Conservation (phyloP, 805 yeast species). For the Candida odintsovae region DNA sequence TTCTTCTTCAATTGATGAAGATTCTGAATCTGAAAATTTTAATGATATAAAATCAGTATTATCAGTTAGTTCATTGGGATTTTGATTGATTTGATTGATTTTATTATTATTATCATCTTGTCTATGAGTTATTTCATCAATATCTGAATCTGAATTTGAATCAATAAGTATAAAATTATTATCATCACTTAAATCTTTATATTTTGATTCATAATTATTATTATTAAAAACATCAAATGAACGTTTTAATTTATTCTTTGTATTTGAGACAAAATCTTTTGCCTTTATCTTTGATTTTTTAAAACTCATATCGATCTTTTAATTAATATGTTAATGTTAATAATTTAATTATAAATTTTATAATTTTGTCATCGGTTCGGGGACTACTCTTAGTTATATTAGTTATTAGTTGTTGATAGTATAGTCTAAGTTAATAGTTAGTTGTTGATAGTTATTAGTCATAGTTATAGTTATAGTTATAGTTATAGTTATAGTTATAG, state of each 20-base stretch:
- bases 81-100: neutral
- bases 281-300: constrained; percentile 6
- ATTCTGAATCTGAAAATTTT: constrained; percentile 27
- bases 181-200: constrained; percentile 7
- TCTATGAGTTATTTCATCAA: too few species aligned
- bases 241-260: constrained; percentile 12
- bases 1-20: constrained; percentile 22
- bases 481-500: too few species aligned
- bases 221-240: constrained; percentile 18
- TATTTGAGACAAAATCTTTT: constrained; percentile 7
- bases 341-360: too few species aligned
- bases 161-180: too few species aligned
- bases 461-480: too few species aligned
- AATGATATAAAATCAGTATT: constrained; percentile 39
- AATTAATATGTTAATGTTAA: too few species aligned
- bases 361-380: too few species aligned
- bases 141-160: too few species aligned
- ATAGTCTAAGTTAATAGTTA: too few species aligned
- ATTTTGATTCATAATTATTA: constrained; percentile 22
- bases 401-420: too few species aligned
- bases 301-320: neutral
- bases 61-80: constrained; percentile 26
- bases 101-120: constrained; percentile 2
- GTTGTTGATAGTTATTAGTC: too few species aligned
- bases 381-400: neutral